Percentiles rank a stretch among this genome's conserved stretches.
phyloP scores from a whole-genome alignment of 148 eudicot species.

The Fagopyrum esculentum region DNA sequence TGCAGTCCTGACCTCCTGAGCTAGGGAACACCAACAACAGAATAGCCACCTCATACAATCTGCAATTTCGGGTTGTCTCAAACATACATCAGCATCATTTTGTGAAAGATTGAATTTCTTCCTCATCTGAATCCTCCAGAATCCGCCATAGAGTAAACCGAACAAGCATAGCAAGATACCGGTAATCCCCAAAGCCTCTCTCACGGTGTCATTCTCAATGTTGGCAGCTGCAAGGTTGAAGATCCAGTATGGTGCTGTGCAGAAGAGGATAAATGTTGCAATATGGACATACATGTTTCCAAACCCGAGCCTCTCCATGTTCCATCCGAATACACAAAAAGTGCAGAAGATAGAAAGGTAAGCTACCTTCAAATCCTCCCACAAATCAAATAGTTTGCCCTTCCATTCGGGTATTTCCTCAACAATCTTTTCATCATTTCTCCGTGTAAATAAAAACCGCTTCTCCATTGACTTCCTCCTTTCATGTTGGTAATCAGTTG shows the following conservation, averaged over 20 bases:
- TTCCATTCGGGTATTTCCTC: slow-evolving; percentile 67
- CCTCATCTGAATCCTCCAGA: slow-evolving; percentile 95
- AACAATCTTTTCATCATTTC: slow-evolving; percentile 34
- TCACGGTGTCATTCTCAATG: slow-evolving; percentile 53
- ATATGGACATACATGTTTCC: slow-evolving; percentile 98
- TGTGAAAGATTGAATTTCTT: slow-evolving; percentile 63
- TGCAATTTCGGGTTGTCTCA: slow-evolving; percentile 51
- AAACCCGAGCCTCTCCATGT: slow-evolving; percentile 91
- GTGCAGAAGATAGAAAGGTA: slow-evolving; percentile 78
- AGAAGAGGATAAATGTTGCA: slow-evolving; percentile 79
- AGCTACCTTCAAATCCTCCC: slow-evolving; percentile 74
- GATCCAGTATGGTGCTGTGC: slow-evolving; percentile 86
- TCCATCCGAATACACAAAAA: slow-evolving; percentile 96
- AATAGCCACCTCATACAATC: slow-evolving; percentile 80
- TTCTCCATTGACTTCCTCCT: slow-evolving; percentile 41
- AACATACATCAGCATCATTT: slow-evolving; percentile 29
- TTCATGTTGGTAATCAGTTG: slow-evolving; percentile 21
- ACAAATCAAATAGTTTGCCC: slow-evolving; percentile 70
- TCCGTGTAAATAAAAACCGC: slow-evolving; percentile 52
- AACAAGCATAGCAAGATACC: slow-evolving; percentile 73
- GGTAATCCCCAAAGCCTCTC: slow-evolving; percentile 56
- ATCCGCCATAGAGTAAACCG: slow-evolving; percentile 91
- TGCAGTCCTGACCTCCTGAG: slow-evolving; percentile 92
- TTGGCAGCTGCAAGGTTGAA: slow-evolving; percentile 85
- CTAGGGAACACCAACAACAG: slow-evolving; percentile 92